A percentile compares a stretch with the other conserved stretches of the same genome.
phyloP scores from a whole-genome alignment of 2,329 filamentous ascomycete genomes.

The Sporothrix humicola region DNA sequence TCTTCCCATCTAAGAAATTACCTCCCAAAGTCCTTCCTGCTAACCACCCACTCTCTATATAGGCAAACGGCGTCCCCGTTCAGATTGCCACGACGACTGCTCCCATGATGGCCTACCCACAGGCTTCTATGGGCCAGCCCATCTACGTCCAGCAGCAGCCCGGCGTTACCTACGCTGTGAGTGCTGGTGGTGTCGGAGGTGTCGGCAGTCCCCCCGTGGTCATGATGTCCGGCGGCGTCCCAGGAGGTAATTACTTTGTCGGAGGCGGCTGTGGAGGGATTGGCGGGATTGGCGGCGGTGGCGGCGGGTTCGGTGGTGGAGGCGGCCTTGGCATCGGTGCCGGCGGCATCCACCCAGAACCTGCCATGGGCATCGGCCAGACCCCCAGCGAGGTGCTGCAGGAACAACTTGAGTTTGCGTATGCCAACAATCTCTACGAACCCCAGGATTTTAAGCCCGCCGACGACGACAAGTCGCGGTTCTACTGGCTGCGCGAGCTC shows the following conservation, averaged over 20 bases:
- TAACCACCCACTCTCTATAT: background rate
- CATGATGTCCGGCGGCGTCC: slow-evolving; percentile 40
- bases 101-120: slow-evolving; percentile 35
- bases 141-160: slow-evolving; percentile 32
- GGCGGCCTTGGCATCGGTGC: slow-evolving; percentile 5
- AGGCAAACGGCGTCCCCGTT: slow-evolving; percentile 2
- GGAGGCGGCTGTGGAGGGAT: slow-evolving; percentile 47
- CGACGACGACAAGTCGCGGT: slow-evolving; percentile 64
- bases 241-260: slow-evolving; percentile 26
- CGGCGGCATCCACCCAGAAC: slow-evolving; percentile 50
- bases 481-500: slow-evolving; percentile 66
- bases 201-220: slow-evolving; percentile 40
- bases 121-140: slow-evolving; percentile 29
- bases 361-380: slow-evolving; percentile 57
- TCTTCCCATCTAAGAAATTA: no score
- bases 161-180: slow-evolving; percentile 32
- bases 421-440: slow-evolving; percentile 57
- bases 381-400: slow-evolving; percentile 56
- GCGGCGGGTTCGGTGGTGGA: slow-evolving; percentile 14
- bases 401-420: slow-evolving; percentile 56
- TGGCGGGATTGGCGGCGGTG: slow-evolving; percentile 34
- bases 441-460: slow-evolving; percentile 68
- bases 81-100: slow-evolving; percentile 37
- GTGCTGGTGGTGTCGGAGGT: slow-evolving; percentile 34
- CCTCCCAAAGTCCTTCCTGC: no score